Percentiles rank a stretch among this genome's conserved stretches.
phyloP scores from a whole-genome alignment of 345 rosid genomes.

The Punica granatum region DNA sequence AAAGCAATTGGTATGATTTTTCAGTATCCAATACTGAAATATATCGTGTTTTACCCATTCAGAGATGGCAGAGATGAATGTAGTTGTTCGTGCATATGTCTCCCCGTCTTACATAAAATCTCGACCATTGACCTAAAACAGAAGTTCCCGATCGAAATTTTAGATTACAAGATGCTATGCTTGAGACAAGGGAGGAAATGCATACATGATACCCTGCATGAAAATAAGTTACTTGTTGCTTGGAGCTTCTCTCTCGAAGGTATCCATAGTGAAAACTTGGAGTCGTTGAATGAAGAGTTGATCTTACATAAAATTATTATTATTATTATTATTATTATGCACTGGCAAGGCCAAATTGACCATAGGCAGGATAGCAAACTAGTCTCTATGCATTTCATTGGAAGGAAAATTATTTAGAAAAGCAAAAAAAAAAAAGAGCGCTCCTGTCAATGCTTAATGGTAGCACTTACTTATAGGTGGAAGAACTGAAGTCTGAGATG shows the following conservation, averaged over 20 bases:
- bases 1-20: conserved; percentile 52
- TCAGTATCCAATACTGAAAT: background rate
- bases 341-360: background rate
- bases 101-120: background rate
- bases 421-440: background rate
- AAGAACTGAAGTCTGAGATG: conserved; percentile 81
- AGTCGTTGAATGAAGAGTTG: background rate
- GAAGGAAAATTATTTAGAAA: background rate
- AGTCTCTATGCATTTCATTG: background rate
- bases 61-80: background rate
- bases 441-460: background rate
- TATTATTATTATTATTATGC: background rate
- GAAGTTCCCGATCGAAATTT: background rate
- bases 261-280: background rate
- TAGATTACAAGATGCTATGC: background rate
- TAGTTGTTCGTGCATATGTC: background rate
- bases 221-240: background rate
- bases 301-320: no score
- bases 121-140: background rate
- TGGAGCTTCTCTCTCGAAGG: background rate
- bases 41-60: background rate
- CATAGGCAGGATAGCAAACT: background rate
- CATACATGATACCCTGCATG: background rate
- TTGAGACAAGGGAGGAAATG: background rate
- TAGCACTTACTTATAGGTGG: conserved; percentile 41